A percentile compares a stretch with the other conserved stretches of the same genome.
Conservation (phyloP, 2,329 filamentous ascomycete species). For the Colletotrichum lentis region DNA sequence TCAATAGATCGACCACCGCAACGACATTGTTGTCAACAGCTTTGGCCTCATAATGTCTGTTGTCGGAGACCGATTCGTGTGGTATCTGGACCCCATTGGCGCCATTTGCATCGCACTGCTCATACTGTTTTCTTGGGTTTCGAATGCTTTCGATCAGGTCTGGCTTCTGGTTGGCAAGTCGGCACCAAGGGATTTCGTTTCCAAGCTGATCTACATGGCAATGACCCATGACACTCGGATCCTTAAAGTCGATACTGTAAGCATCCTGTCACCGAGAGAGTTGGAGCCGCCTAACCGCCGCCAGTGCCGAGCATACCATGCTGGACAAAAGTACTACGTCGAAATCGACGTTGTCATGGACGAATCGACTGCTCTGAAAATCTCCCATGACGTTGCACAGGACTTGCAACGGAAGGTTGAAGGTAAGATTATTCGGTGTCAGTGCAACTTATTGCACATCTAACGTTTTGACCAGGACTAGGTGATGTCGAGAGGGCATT, state of each 20-base stretch:
- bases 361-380: conserved; percentile 60
- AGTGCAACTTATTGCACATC: neutral
- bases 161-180: conserved; percentile 69
- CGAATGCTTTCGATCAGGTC: conserved; percentile 69
- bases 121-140: conserved; percentile 68
- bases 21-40: conserved; percentile 63
- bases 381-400: conserved; percentile 69
- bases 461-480: conserved; percentile 40
- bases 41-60: conserved; percentile 66
- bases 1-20: conserved; percentile 60
- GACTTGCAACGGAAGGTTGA: conserved; percentile 68
- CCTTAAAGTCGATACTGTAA: conserved; percentile 64
- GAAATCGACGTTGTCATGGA: conserved; percentile 70
- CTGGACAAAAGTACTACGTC: conserved; percentile 68
- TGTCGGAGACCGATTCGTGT: conserved; percentile 60
- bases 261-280: conserved; percentile 22
- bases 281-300: conserved; percentile 24
- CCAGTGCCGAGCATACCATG: conserved; percentile 66
- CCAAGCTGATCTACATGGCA: conserved; percentile 64
- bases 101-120: conserved; percentile 68
- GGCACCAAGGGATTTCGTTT: conserved; percentile 64
- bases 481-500: conserved; percentile 55
- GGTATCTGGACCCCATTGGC: conserved; percentile 69
- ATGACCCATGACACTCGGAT: conserved; percentile 64
- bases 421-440: conserved; percentile 45